Evolutionary conservation across 1,284 basidiomycete species (phyloP).

Genomic region (Gymnopus androsaceus): DNA sequence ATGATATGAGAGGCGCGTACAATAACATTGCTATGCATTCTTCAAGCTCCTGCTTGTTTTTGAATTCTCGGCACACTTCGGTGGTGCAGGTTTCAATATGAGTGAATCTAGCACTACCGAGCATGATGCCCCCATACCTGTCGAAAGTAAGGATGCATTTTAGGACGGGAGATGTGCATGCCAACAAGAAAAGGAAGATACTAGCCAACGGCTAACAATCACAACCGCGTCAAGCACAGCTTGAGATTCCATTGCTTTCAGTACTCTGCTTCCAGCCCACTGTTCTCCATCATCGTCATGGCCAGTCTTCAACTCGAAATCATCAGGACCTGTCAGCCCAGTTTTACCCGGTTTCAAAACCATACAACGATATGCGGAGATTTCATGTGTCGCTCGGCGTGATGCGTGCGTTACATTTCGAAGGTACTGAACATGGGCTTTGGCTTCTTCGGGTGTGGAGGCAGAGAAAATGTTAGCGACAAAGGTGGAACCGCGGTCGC

Average conservation of each 20-base stretch:
- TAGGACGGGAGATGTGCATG: slow-evolving; percentile 5
- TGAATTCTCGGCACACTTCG: slow-evolving; percentile 72
- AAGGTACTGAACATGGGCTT: slow-evolving; percentile 47
- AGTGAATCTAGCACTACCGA: slow-evolving; percentile 65
- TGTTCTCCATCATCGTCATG: slow-evolving; percentile 74
- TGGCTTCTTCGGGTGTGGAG: slow-evolving; percentile 48
- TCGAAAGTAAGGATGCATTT: no score
- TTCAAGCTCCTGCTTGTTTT: slow-evolving; percentile 62
- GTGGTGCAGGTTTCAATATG: slow-evolving; percentile 76
- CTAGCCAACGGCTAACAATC: slow-evolving; percentile 73
- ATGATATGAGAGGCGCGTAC: no score
- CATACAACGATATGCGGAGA: slow-evolving; percentile 77
- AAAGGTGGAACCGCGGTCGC: slow-evolving; percentile 71
- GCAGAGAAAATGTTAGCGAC: slow-evolving; percentile 61
- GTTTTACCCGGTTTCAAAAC: slow-evolving; percentile 53
- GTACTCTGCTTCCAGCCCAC: slow-evolving; percentile 57
- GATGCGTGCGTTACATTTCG: slow-evolving; percentile 51
- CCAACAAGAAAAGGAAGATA: slow-evolving; percentile 12
- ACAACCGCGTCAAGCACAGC: slow-evolving; percentile 66
- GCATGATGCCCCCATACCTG: slow-evolving; percentile 80
- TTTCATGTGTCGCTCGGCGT: slow-evolving; percentile 67
- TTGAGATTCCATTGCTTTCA: slow-evolving; percentile 71
- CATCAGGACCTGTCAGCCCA: slow-evolving; percentile 70
- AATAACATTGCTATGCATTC: slow-evolving; percentile 58
- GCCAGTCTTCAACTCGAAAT: slow-evolving; percentile 65